Evolutionary conservation across 2,329 filamentous ascomycete genomes (phyloP).

Genomic region (Cadophora luteo-olivacea): DNA sequence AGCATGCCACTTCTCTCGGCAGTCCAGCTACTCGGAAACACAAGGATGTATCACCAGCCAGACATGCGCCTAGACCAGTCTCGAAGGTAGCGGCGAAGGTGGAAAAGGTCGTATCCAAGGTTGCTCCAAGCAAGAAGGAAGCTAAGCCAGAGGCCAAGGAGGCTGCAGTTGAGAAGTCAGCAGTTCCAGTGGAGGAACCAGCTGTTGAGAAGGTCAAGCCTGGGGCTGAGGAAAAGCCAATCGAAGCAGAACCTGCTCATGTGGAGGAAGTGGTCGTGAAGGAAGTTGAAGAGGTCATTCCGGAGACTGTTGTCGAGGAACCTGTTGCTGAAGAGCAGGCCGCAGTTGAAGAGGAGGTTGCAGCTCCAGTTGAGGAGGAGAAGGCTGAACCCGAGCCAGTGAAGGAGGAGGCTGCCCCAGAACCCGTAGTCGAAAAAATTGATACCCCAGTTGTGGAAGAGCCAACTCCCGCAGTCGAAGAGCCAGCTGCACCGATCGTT

Average conservation of each 20-base stretch:
- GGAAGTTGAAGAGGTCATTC: slow-evolving; percentile 29
- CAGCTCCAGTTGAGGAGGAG: slow-evolving; percentile 24
- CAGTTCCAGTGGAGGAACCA: slow-evolving; percentile 17
- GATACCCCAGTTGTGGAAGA: slow-evolving; percentile 16
- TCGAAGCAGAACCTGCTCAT: slow-evolving; percentile 29
- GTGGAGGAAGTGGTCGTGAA: slow-evolving; percentile 1
- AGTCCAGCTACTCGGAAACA: slow-evolving; percentile 30
- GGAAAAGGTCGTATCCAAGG: slow-evolving; percentile 20
- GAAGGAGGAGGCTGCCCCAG: slow-evolving; percentile 26
- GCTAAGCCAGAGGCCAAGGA: slow-evolving; percentile 1
- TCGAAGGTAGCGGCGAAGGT: slow-evolving; percentile 22
- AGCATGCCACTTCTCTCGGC: slow-evolving; percentile 22
- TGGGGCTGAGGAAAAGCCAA: slow-evolving; percentile 21
- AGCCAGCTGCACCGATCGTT: slow-evolving; percentile 8
- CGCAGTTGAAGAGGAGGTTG: slow-evolving; percentile 32
- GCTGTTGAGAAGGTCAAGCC: slow-evolving; percentile 27
- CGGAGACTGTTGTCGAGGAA: slow-evolving; percentile 36
- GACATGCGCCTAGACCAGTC: slow-evolving; percentile 25
- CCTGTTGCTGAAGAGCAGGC: slow-evolving; percentile 29
- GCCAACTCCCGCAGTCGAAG: slow-evolving; percentile 8
- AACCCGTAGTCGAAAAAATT: slow-evolving; percentile 16
- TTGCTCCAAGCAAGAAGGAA: slow-evolving; percentile 13
- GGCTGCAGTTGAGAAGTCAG: slow-evolving; percentile 7
- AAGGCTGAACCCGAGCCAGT: slow-evolving; percentile 20
- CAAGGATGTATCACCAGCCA: slow-evolving; percentile 26